These are phyloP conservation scores for Byssochlamys sp. DNA, from an alignment of 2,329 filamentous ascomycete species.

Conservation along the genomic window DNA sequence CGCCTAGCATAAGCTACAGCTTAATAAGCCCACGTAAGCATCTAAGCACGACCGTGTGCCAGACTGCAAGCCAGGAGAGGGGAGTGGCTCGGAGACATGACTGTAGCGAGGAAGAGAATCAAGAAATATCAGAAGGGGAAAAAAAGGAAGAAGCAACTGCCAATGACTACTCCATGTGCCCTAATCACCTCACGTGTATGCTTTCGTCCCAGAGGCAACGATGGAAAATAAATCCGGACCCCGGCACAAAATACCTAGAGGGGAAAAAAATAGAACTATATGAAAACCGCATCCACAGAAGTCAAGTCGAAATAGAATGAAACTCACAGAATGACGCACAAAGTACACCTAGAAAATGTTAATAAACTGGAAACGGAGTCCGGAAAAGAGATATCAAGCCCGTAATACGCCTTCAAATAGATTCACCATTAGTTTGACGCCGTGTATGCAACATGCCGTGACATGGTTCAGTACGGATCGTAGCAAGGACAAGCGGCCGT, in stretches of 20 bases:
- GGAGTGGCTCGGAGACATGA: conserved; percentile 7
- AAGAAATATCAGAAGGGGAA: conserved; percentile 14
- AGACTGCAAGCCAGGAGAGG: conserved; percentile 9
- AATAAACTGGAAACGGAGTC: conserved; percentile 18
- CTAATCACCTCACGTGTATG: background rate
- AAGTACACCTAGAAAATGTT: conserved; percentile 24
- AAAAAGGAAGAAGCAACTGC: conserved; percentile 8
- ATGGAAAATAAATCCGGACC: background rate
- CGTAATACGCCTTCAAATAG: conserved; percentile 37
- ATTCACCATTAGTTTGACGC: conserved; percentile 17
- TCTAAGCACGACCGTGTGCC: conserved; percentile 8
- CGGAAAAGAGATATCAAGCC: conserved; percentile 17
- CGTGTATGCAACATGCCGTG: conserved; percentile 21
- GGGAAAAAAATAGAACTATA: conserved; percentile 8
- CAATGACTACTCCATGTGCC: conserved; percentile 5
- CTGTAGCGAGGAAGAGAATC: conserved; percentile 6
- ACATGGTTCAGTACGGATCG: conserved; percentile 2
- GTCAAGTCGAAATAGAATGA: background rate
- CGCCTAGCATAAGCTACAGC: background rate
- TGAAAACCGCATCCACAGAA: conserved; percentile 4
- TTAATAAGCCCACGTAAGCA: conserved; percentile 2
- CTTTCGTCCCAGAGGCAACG: background rate
- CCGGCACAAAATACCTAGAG: background rate
- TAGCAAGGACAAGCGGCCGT: conserved; percentile 2
- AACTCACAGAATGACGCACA: conserved; percentile 13